Evolutionary conservation across 768 basidiomycete species (phyloP), one percentile per base, ranked within the genome.

Genomic region (Chlorophyllum brunneum): DNA sequence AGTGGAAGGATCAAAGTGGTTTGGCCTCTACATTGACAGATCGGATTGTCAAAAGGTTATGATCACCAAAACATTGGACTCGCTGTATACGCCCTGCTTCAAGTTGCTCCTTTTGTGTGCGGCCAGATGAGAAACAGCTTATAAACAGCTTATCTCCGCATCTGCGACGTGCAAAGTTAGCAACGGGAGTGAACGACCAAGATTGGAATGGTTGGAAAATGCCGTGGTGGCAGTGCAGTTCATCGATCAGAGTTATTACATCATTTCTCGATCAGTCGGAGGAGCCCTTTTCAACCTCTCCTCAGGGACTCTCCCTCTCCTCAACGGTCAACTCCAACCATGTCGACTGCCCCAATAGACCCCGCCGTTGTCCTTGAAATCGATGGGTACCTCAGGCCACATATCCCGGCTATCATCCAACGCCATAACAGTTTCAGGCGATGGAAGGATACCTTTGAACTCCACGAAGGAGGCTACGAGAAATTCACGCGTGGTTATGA

Each of bases 381-480:
- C 58, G 91, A 93, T 66, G 74, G 77, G 15, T 92, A 83, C 67
- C 81, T 93, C n/a, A 78, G 82, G 60, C 81, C 81, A n/a, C 79
- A 86, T 61, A 72, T 86, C 47, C 77, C 83, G 24, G 76, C 80
- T 38, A 89, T 93, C 65, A 70, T 80, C 53, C 77, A 79, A 59
- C 77, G 91, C 55, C 76, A 92, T 67, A 81, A 83, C 48, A 64
- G 67, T 27, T 92, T 83, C 71, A 77, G 79, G 52, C 75, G 80
- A 60, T 91, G 88, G 88, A 91, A 87, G 61, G 78, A 85, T 59
- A 74, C 70, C 39, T 89, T 97, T 61, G 77, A 86, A 20, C 61
- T 79, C 42, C 69, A 83, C 58, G 95, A 98, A 71, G 93, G 93
- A 43, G 95, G 97, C 16, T 83, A 83, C 64, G 86, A 88, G 24